These are phyloP conservation scores for Pichia cephalocereana DNA, from an alignment of 805 yeast genomes.

Conservation along the genomic window DNA sequence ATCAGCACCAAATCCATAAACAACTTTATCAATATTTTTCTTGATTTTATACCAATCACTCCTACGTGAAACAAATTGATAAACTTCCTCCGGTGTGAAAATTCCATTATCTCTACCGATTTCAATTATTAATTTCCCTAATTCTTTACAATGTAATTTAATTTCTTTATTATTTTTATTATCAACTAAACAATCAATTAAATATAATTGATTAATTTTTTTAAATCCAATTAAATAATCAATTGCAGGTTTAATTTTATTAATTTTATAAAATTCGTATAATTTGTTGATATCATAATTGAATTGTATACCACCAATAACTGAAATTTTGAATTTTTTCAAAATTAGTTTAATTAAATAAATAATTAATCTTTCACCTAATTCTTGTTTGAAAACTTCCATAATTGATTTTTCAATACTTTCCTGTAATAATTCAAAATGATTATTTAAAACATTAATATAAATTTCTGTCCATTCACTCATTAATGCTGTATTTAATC, in stretches of 20 bases:
- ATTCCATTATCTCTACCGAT: constrained; percentile 81
- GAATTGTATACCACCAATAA: constrained; percentile 72
- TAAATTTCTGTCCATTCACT: constrained; percentile 59
- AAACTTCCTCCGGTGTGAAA: constrained; percentile 87
- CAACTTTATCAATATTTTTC: constrained; percentile 81
- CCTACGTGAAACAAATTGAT: constrained; percentile 80
- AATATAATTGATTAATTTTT: constrained; percentile 73
- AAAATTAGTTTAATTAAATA: constrained; percentile 71
- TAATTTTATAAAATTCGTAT: constrained; percentile 57
- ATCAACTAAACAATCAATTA: constrained; percentile 41
- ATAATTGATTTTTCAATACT: constrained; percentile 81
- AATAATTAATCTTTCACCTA: constrained; percentile 78
- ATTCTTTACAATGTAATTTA: constrained; percentile 65
- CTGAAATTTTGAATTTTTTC: constrained; percentile 56
- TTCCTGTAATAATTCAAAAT: constrained; percentile 64
- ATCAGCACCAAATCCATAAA: constrained; percentile 79
- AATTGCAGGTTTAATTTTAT: constrained; percentile 58
- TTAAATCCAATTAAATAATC: constrained; percentile 75
- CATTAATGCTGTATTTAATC: constrained; percentile 23
- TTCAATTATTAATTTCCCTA: constrained; percentile 78
- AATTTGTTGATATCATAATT: constrained; percentile 76
- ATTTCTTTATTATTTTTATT: constrained; percentile 19
- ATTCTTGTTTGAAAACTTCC: constrained; percentile 90
- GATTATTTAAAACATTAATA: constrained; percentile 55
- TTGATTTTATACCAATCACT: constrained; percentile 77